Base-by-base conservation (phyloP, 2,329 filamentous ascomycete genomes). In the Pseudofabraea citricarpa region DNA sequence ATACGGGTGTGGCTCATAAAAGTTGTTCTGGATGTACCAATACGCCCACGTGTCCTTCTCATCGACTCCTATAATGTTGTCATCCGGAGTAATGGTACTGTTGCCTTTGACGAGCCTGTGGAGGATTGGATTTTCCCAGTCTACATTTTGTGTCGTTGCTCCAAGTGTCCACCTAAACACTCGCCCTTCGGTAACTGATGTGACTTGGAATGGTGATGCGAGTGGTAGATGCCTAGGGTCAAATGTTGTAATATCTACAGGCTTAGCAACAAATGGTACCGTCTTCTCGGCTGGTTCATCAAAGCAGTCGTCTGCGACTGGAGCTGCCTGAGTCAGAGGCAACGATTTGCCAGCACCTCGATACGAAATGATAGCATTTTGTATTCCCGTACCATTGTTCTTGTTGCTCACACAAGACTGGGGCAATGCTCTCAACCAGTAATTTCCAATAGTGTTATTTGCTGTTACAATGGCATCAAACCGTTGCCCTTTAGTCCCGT, bases 391-490 rank as follows among this genome's bases (percentile, higher is more conserved):
- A 10, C 32, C 16, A 16, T 35, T 15, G 32, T 35, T 35, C 10
- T 35, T 35, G 16, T 35, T 35, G 6, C 72, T 75, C 0, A 80
- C 83, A 1, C 76, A 53, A 4, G 73, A 78, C 40, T 71, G 54
- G 2, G 70, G 71, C 53, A 70, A 74, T 45, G 71, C 66, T 29
- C 77, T 72, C 65, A 83, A 74, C 74, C 75, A 81, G 53, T 74
- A 79, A 3, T 74, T 64, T 10, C 66, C 62, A n/a, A 63, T 62
- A 6, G 65, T 68, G 4, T 57, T 57, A 43, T 73, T 54, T 12
- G 72, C 73, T 19, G 64, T 68, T 44, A 77, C 69, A 6, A 73
- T 48, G 61, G 47, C 16, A 39, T 45, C 45, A 54, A 54, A 63
- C 42, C 63, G 58, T 52, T 81, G 77, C 37, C 72, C 60, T 43